A percentile compares a stretch with the other conserved stretches of the same genome.
Conservation (phyloP, 805 yeast genomes). For the Ogataea ganodermae region DNA sequence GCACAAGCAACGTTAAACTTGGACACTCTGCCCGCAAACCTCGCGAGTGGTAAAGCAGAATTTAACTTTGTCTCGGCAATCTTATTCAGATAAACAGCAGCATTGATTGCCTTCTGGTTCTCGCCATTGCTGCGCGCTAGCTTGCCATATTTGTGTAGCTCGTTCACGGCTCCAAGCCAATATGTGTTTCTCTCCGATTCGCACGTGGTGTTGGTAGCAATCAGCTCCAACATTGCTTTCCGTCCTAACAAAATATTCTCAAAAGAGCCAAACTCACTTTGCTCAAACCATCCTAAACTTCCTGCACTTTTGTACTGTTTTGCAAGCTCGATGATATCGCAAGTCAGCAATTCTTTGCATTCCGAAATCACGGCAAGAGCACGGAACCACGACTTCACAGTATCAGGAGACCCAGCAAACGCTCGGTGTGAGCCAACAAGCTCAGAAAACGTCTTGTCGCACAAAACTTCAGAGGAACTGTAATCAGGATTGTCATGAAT, state of each 20-base stretch:
- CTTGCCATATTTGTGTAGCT: conserved; percentile 44
- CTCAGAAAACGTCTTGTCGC: conserved; percentile 27
- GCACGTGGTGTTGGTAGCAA: background rate
- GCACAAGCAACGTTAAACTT: conserved; percentile 57
- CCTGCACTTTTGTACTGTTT: conserved; percentile 10
- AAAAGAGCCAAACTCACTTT: conserved; percentile 36
- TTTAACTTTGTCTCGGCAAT: conserved; percentile 32
- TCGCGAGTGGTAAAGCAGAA: conserved; percentile 8
- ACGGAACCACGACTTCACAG: conserved; percentile 32
- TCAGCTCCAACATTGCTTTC: conserved; percentile 39
- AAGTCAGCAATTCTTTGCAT: conserved; percentile 21
- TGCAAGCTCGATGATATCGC: background rate
- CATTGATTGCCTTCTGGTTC: conserved; percentile 52
- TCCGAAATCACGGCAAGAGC: conserved; percentile 35
- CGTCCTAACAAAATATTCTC: conserved; percentile 50
- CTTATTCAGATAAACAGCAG: conserved; percentile 47
- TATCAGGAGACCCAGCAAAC: conserved; percentile 11
- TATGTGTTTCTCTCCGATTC: conserved; percentile 14
- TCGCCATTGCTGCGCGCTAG: conserved; percentile 41
- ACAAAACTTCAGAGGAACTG: conserved; percentile 12
- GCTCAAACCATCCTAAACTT: conserved; percentile 38
- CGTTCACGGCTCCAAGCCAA: conserved; percentile 35
- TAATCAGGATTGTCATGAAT: conserved; percentile 40
- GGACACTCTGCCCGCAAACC: conserved; percentile 28
- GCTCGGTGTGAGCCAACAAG: conserved; percentile 7